These are phyloP conservation scores for Claviceps sp. DNA, from an alignment of 2,329 filamentous ascomycete genomes.

Conservation along the genomic window DNA sequence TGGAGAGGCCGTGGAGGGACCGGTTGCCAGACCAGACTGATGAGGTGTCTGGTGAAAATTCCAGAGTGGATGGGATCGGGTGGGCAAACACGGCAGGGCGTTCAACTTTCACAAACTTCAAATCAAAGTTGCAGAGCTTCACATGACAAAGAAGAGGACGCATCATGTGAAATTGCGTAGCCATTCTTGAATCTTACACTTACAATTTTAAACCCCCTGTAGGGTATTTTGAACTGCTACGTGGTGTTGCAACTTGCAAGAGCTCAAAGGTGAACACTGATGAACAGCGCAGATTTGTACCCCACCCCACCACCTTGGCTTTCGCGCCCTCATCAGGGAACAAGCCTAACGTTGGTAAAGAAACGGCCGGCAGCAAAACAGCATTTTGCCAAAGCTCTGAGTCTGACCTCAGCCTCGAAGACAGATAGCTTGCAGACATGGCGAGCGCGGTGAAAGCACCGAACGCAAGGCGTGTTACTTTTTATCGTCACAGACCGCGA, in stretches of 20 bases:
- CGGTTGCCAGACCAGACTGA: no score
- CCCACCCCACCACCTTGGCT: constrained; percentile 15
- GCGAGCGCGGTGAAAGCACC: constrained; percentile 27
- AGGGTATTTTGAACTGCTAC: background rate
- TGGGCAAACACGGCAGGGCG: no score
- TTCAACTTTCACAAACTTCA: no score
- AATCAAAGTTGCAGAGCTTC: no score
- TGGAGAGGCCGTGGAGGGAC: no score
- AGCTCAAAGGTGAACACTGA: background rate
- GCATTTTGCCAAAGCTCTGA: constrained; percentile 14
- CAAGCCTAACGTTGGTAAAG: constrained; percentile 14
- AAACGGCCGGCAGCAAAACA: constrained; percentile 17
- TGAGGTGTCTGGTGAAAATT: no score
- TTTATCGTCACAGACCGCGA: background rate
- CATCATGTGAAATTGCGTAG: no score
- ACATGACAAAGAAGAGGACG: no score
- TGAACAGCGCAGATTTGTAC: background rate
- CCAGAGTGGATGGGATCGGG: no score
- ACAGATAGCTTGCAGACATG: constrained; percentile 20
- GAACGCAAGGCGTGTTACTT: constrained; percentile 19
- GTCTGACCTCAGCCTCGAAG: constrained; percentile 10
- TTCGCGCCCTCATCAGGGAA: constrained; percentile 15
- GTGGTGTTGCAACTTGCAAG: no score
- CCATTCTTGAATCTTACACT: no score
- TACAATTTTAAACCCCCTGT: background rate